A percentile compares a stretch with the other conserved stretches of the same genome.
Conservation (phyloP, 192 early-diverging fungal genomes). For the Phycomyces nitens region DNA sequence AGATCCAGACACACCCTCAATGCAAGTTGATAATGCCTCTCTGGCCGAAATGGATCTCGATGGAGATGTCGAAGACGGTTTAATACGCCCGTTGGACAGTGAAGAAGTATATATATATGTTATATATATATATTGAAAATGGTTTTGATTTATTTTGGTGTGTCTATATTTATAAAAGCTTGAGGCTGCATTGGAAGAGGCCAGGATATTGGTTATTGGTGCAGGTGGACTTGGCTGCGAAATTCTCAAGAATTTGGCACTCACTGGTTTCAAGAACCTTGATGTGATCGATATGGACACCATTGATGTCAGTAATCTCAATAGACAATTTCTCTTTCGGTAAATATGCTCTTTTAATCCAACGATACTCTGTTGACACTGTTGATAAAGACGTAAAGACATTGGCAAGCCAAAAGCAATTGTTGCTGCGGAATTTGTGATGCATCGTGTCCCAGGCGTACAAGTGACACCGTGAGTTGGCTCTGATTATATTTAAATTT, state of each 20-base stretch:
- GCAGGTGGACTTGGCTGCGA: constrained; percentile 85
- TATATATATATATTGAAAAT: no score
- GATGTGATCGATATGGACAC: constrained; percentile 91
- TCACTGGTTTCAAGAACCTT: constrained; percentile 76
- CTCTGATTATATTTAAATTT: neutral
- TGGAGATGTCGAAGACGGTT: no score
- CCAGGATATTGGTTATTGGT: constrained; percentile 78
- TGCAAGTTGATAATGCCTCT: no score
- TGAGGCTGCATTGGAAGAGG: constrained; percentile 35
- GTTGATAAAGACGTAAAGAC: constrained; percentile 53
- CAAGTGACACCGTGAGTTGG: constrained; percentile 63
- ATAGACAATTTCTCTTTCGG: constrained; percentile 82
- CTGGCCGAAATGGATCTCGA: no score
- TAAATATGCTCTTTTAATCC: constrained; percentile 14
- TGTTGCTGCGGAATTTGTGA: constrained; percentile 75
- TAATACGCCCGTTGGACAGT: no score
- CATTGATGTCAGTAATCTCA: constrained; percentile 81
- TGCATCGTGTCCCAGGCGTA: constrained; percentile 62
- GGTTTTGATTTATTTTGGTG: no score
- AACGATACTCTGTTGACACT: no score
- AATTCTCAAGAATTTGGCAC: constrained; percentile 77
- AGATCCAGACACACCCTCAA: no score
- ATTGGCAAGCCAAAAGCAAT: constrained; percentile 76
- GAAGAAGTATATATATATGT: no score
- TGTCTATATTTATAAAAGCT: no score